Conservation (phyloP, 2,329 filamentous ascomycete species). For the Calycina herbarum region DNA sequence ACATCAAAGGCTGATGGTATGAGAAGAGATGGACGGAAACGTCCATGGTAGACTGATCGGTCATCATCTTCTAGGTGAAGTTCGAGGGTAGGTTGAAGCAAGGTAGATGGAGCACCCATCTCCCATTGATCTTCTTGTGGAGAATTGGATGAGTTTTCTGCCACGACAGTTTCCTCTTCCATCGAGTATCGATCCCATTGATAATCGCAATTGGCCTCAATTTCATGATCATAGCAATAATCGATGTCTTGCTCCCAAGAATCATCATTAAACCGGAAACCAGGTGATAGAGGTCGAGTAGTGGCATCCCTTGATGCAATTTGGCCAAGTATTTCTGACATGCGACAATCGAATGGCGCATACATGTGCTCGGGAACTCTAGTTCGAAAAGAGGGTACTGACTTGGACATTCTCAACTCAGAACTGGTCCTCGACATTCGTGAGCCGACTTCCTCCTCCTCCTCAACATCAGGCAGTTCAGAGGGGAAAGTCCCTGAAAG, state of each 20-base stretch:
- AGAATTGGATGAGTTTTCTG: not conserved
- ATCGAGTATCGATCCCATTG: slow-evolving; percentile 62
- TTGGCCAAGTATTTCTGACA: slow-evolving; percentile 24
- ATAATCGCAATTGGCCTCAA: slow-evolving; percentile 66
- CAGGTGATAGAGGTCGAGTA: slow-evolving; percentile 20
- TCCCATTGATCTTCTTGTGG: not conserved
- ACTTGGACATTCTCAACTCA: slow-evolving; percentile 33
- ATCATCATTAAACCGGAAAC: slow-evolving; percentile 35
- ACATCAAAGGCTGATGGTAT: slow-evolving; percentile 32
- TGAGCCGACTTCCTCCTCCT: slow-evolving; percentile 52
- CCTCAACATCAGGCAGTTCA: slow-evolving; percentile 58
- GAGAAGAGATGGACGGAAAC: slow-evolving; percentile 36
- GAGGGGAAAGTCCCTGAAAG: slow-evolving; percentile 27
- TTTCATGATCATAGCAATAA: slow-evolving; percentile 69
- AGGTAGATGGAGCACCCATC: slow-evolving; percentile 33
- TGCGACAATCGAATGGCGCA: slow-evolving; percentile 31
- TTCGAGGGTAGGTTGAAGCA: slow-evolving; percentile 23
- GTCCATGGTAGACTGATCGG: slow-evolving; percentile 27
- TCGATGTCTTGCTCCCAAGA: slow-evolving; percentile 70
- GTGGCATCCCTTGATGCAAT: slow-evolving; percentile 7
- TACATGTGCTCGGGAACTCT: slow-evolving; percentile 43
- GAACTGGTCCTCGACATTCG: slow-evolving; percentile 31
- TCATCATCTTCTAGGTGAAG: slow-evolving; percentile 32
- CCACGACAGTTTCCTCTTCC: slow-evolving; percentile 38
- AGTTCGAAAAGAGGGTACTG: slow-evolving; percentile 38